Evolutionary conservation across 2,329 filamentous ascomycete species (phyloP).

Genomic region (Scolecobasidium constrictum): DNA sequence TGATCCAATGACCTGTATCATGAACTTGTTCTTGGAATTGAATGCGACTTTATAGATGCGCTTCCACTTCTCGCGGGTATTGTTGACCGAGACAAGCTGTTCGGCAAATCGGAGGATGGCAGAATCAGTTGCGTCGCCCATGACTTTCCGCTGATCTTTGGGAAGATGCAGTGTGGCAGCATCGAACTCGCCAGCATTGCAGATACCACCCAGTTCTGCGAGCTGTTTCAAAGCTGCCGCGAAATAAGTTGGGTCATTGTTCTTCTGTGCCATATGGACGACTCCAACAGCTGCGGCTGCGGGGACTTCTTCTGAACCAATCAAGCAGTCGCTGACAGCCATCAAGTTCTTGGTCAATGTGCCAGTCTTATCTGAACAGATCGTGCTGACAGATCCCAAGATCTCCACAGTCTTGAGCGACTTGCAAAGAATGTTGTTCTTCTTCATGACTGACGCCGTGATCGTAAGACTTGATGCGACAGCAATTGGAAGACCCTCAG

Average conservation of each 20-base stretch:
- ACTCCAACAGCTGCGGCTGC: constrained; percentile 37
- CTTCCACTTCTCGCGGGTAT: constrained; percentile 52
- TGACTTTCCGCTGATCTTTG: constrained; percentile 51
- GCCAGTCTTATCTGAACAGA: constrained; percentile 70
- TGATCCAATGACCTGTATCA: constrained; percentile 52
- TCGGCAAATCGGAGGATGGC: constrained; percentile 65
- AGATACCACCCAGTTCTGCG: constrained; percentile 51
- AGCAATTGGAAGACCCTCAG: constrained; percentile 61
- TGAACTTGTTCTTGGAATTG: constrained; percentile 78
- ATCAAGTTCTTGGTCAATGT: constrained; percentile 60
- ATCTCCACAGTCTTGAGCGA: constrained; percentile 71
- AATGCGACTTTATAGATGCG: constrained; percentile 53
- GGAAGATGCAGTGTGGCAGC: constrained; percentile 49
- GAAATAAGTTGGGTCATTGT: constrained; percentile 22
- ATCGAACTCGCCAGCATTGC: constrained; percentile 68
- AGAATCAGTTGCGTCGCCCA: constrained; percentile 67
- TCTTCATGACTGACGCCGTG: constrained; percentile 63
- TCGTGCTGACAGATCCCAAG: constrained; percentile 59
- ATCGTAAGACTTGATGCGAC: constrained; percentile 59
- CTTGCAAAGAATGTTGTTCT: constrained; percentile 70
- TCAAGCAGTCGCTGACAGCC: constrained; percentile 58
- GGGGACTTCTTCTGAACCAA: constrained; percentile 42
- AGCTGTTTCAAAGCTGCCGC: constrained; percentile 45
- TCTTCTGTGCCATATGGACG: constrained; percentile 19
- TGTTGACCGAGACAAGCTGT: constrained; percentile 46